These are phyloP conservation scores for Geosmithia flava DNA, from an alignment of 2,329 filamentous ascomycete species.

Conservation along the genomic window DNA sequence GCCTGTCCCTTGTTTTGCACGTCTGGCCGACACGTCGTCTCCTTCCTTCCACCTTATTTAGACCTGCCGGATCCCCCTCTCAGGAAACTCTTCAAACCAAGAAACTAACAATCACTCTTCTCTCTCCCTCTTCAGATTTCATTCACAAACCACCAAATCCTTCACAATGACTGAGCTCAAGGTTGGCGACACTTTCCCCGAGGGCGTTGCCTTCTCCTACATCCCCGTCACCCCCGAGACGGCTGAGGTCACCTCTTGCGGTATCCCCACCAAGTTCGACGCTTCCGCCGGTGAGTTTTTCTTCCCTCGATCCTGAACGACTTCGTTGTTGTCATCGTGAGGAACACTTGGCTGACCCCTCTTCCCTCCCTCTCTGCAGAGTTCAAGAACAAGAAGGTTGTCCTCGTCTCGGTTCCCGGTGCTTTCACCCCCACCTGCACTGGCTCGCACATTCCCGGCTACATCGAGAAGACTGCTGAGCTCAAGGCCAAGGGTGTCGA, in stretches of 20 bases:
- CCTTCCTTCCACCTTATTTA: not conserved
- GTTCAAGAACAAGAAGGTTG: conserved; percentile 42
- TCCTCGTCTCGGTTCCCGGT: conserved; percentile 46
- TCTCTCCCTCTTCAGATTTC: not conserved
- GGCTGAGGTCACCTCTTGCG: conserved; percentile 60
- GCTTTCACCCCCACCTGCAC: conserved; percentile 86
- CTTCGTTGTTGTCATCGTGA: not conserved
- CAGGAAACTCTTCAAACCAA: no score
- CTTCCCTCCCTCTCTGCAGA: conserved; percentile 18
- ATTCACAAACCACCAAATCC: not conserved
- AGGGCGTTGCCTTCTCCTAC: conserved; percentile 72
- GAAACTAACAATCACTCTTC: not conserved
- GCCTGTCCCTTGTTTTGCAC: no score
- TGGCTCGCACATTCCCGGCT: conserved; percentile 68
- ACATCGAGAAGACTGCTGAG: conserved; percentile 57
- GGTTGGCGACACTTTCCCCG: conserved; percentile 72
- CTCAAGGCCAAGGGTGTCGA: conserved; percentile 76
- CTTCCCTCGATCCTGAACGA: not conserved
- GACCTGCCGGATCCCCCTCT: not conserved
- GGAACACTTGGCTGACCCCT: not conserved
- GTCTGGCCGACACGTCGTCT: no score
- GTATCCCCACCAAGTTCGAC: conserved; percentile 64
- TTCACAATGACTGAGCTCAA: conserved; percentile 51
- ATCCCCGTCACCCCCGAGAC: conserved; percentile 63
- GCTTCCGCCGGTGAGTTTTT: conserved; percentile 53